These are phyloP conservation scores for Aspergillus vadensis DNA, from an alignment of 2,329 filamentous ascomycete genomes.

Conservation along the genomic window DNA sequence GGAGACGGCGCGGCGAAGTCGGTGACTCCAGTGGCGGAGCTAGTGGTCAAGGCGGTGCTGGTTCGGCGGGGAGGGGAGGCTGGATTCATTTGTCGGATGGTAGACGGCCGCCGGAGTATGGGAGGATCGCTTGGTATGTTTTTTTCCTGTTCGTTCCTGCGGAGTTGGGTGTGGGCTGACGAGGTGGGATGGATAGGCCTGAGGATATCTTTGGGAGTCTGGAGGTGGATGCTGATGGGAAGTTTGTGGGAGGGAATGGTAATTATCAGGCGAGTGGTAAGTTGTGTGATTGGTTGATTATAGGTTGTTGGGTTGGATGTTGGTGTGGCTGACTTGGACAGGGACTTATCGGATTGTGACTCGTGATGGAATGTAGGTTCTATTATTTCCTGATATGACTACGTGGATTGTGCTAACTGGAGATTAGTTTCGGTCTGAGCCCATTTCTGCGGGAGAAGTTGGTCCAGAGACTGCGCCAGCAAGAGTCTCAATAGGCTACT, in stretches of 20 bases:
- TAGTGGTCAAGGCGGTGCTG: slow-evolving; percentile 60
- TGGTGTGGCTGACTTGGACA: slow-evolving; percentile 25
- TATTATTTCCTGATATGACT: background rate
- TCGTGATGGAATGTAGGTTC: slow-evolving; percentile 59
- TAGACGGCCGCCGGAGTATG: slow-evolving; percentile 63
- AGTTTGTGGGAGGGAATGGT: slow-evolving; percentile 59
- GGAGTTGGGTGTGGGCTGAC: slow-evolving; percentile 14
- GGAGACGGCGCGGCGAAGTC: slow-evolving; percentile 38
- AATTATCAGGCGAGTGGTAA: slow-evolving; percentile 62
- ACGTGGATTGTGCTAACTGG: slow-evolving; percentile 22
- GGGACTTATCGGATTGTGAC: slow-evolving; percentile 64
- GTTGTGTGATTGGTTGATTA: background rate
- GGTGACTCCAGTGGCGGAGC: slow-evolving; percentile 58
- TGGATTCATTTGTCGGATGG: slow-evolving; percentile 65
- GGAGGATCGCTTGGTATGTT: slow-evolving; percentile 59
- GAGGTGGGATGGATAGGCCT: slow-evolving; percentile 41
- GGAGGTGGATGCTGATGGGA: slow-evolving; percentile 60
- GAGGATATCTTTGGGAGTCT: slow-evolving; percentile 68
- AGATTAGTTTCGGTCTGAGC: slow-evolving; percentile 46
- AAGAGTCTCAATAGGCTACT: slow-evolving; percentile 25
- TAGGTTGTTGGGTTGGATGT: background rate
- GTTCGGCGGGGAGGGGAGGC: slow-evolving; percentile 60
- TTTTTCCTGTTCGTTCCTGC: background rate
- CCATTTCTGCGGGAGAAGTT: slow-evolving; percentile 54
- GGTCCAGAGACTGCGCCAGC: slow-evolving; percentile 48